phyloP scores from a whole-genome alignment of 139 green algal genomes.

The Astrephomene gubernaculifera region DNA sequence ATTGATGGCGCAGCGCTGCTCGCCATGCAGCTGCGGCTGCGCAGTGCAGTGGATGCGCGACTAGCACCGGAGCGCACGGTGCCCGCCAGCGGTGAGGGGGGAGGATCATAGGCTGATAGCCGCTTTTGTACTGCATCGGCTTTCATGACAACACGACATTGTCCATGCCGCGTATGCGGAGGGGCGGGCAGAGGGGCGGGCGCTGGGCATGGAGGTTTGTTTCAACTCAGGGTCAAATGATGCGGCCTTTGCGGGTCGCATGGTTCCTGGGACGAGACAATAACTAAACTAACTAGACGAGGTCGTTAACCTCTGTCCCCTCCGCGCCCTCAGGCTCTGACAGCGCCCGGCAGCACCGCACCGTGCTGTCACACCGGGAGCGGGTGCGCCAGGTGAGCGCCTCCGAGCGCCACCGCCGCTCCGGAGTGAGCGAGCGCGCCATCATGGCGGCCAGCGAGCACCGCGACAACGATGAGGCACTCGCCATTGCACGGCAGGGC shows the following conservation, averaged over 20 bases:
- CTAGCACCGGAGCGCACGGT: conserved; percentile 24
- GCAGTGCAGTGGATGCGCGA: conserved; percentile 22
- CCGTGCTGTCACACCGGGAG: conserved; percentile 24
- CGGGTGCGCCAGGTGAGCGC: conserved; percentile 33
- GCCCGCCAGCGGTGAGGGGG: too few species aligned
- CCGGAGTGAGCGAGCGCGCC: conserved; percentile 3
- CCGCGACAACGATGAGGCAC: conserved; percentile 12
- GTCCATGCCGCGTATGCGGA: too few species aligned
- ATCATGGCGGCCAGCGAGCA: conserved; percentile 33
- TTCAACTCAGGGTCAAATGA: too few species aligned
- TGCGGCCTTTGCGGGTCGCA: too few species aligned
- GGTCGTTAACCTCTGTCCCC: too few species aligned
- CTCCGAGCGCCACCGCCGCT: conserved; percentile 1
- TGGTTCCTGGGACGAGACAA: too few species aligned
- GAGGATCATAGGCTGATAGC: too few species aligned
- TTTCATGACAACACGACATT: too few species aligned
- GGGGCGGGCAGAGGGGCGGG: too few species aligned
- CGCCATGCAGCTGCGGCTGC: conserved; percentile 30
- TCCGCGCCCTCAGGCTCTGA: conserved; percentile 31
- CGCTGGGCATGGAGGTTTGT: too few species aligned
- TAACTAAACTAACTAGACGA: too few species aligned
- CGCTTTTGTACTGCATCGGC: too few species aligned
- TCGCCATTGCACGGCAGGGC: conserved; percentile 19
- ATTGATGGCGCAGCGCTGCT: conserved; percentile 29
- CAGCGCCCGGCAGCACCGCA: conserved; percentile 4